Evolutionary conservation across 2,329 filamentous ascomycete genomes (phyloP).

Genomic region (Xylariales sp.): DNA sequence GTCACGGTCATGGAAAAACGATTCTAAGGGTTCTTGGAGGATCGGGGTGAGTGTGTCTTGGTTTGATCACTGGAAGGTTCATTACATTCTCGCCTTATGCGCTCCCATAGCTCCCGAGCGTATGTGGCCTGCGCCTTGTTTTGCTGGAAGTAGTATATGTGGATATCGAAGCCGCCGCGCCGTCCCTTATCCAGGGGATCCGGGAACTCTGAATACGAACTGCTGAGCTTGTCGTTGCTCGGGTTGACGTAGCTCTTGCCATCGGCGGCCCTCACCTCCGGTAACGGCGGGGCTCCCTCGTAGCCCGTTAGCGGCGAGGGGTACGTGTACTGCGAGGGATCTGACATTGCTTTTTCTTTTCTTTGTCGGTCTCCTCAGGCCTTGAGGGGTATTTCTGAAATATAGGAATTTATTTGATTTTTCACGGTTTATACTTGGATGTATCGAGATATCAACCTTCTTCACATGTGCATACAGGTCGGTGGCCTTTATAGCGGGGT

Average conservation of each 20-base stretch:
- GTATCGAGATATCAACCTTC: no score
- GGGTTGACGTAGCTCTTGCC: constrained; percentile 75
- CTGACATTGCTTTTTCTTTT: no score
- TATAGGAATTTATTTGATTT: no score
- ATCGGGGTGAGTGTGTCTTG: constrained; percentile 4
- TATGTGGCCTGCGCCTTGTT: constrained; percentile 61
- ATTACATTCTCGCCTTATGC: constrained; percentile 74
- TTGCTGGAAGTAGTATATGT: constrained; percentile 75
- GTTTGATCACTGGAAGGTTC: neutral
- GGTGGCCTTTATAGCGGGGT: no score
- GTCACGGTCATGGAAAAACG: no score
- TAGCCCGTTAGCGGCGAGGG: constrained; percentile 56
- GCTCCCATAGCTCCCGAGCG: constrained; percentile 69
- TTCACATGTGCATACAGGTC: no score
- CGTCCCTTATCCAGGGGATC: constrained; percentile 61
- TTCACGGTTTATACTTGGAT: no score
- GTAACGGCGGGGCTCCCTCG: constrained; percentile 49
- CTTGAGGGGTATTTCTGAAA: no score
- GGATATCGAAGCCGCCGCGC: constrained; percentile 77
- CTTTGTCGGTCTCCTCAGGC: no score
- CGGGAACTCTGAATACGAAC: constrained; percentile 66
- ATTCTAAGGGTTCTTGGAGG: no score
- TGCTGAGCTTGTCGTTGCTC: constrained; percentile 53
- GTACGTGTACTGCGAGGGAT: constrained; percentile 24
- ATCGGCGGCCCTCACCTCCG: constrained; percentile 60